phyloP scores from a whole-genome alignment of 1,284 basidiomycete species.

The Cryptococcus amylolentus region DNA sequence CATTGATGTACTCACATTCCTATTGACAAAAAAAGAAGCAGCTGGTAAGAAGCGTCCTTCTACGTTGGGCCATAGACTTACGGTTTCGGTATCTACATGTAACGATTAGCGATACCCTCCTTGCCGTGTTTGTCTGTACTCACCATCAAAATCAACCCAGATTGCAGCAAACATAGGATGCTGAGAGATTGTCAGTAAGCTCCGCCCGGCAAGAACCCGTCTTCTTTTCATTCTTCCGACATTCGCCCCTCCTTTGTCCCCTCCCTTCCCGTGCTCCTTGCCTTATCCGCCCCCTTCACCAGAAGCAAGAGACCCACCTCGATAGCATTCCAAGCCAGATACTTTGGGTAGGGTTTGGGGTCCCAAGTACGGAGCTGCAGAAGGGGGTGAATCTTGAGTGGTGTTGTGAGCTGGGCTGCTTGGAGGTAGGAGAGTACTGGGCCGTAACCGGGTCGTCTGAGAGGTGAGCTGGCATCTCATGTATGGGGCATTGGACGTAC shows the following conservation, averaged over 20 bases:
- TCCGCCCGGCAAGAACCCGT: neutral
- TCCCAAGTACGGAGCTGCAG: slow-evolving; percentile 44
- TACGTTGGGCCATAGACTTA: slow-evolving; percentile 6
- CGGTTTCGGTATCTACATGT: slow-evolving; percentile 36
- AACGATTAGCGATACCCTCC: neutral
- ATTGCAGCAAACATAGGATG: slow-evolving; percentile 48
- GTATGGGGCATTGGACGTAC: slow-evolving; percentile 14
- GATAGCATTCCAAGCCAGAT: slow-evolving; percentile 40
- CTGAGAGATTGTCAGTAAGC: slow-evolving; percentile 12
- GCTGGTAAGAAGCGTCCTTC: neutral
- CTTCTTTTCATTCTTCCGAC: neutral
- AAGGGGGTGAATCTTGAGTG: slow-evolving; percentile 43
- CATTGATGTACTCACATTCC: slow-evolving; percentile 25
- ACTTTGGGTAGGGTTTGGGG: slow-evolving; percentile 41
- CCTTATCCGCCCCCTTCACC: neutral
- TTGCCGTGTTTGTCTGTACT: slow-evolving; percentile 1
- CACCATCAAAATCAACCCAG: slow-evolving; percentile 42
- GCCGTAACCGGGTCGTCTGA: slow-evolving; percentile 45
- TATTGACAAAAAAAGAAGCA: slow-evolving; percentile 1
- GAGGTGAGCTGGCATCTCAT: slow-evolving; percentile 2
- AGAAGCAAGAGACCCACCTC: slow-evolving; percentile 25
- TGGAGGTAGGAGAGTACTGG: slow-evolving; percentile 45
- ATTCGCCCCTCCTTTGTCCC: neutral
- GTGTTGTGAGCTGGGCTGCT: slow-evolving; percentile 41
- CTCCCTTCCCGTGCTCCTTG: neutral